phyloP scores from a whole-genome alignment of 106 monocot species.

The Dendrobium officinale region DNA sequence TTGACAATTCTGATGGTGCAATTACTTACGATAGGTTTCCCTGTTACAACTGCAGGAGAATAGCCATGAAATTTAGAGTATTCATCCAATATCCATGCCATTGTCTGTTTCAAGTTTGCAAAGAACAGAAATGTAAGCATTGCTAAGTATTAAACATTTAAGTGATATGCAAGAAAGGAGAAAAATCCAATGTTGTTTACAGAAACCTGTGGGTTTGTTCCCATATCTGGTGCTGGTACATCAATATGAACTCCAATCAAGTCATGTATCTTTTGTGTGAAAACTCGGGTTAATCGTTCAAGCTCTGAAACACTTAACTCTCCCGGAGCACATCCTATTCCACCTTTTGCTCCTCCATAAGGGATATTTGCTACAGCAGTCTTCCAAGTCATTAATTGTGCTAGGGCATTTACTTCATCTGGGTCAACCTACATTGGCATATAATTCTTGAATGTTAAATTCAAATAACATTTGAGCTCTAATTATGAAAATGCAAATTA shows the following conservation, averaged over 20 bases:
- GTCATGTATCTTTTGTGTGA: conserved; percentile 97
- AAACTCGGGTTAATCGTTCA: conserved; percentile 79
- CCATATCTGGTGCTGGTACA: conserved; percentile 96
- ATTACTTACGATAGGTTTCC: conserved; percentile 86
- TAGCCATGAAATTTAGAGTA: conserved; percentile 94
- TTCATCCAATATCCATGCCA: conserved; percentile 95
- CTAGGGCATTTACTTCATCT: conserved; percentile 94
- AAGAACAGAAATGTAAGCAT: conserved; percentile 5
- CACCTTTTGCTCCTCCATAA: conserved; percentile 95
- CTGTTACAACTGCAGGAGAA: conserved; percentile 89
- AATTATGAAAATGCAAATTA: neutral
- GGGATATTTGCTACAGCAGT: conserved; percentile 93
- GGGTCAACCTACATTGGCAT: conserved; percentile 70
- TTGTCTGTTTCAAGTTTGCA: conserved; percentile 43
- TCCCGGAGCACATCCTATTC: conserved; percentile 83
- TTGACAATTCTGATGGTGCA: conserved; percentile 1
- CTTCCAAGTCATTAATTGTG: conserved; percentile 97
- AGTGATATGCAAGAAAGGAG: neutral
- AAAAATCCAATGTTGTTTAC: neutral
- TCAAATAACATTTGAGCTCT: neutral
- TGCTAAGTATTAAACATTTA: neutral
- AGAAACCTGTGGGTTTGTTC: conserved; percentile 69
- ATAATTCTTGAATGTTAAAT: neutral
- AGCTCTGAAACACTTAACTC: conserved; percentile 81
- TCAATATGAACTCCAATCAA: conserved; percentile 81